phyloP scores from a whole-genome alignment of 345 rosid species.

The Passiflora organensis region DNA sequence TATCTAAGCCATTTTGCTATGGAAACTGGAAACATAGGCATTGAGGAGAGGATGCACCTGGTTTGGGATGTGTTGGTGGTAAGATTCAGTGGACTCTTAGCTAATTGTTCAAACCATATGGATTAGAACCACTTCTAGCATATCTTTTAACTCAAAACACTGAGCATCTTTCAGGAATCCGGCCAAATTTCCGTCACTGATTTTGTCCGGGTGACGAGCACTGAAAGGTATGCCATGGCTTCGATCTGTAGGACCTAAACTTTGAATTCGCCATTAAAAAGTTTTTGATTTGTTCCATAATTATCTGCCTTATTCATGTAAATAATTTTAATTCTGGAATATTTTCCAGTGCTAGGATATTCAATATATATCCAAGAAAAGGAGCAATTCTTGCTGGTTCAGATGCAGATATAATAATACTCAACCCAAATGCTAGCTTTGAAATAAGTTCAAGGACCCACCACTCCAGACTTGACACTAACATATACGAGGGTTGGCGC shows the following conservation, averaged over 20 bases:
- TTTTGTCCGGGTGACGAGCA: constrained; percentile 70
- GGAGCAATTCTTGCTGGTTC: constrained; percentile 93
- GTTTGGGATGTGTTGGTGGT: constrained; percentile 98
- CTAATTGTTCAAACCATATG: too few relatives aligned
- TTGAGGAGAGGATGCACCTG: constrained; percentile 98
- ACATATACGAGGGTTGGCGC: constrained; percentile 69
- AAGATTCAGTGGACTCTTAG: constrained; percentile 22
- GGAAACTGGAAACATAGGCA: constrained; percentile 41
- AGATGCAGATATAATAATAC: constrained; percentile 89
- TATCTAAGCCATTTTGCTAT: constrained; percentile 8
- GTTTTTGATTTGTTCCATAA: too few relatives aligned
- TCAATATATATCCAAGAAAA: constrained; percentile 88
- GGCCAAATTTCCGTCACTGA: constrained; percentile 70
- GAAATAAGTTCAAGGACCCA: constrained; percentile 67
- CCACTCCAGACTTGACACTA: constrained; percentile 84
- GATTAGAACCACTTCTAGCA: too few relatives aligned
- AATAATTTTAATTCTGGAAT: background rate
- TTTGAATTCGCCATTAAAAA: too few relatives aligned
- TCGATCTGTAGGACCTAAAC: too few relatives aligned
- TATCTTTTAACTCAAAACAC: constrained; percentile 1
- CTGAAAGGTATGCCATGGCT: constrained; percentile 53
- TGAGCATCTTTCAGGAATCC: constrained; percentile 44
- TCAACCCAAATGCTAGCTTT: constrained; percentile 81
- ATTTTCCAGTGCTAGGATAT: constrained; percentile 72
- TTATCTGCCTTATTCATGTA: too few relatives aligned